Conservation (phyloP, 805 yeast species). For the Starmera amethionina region DNA sequence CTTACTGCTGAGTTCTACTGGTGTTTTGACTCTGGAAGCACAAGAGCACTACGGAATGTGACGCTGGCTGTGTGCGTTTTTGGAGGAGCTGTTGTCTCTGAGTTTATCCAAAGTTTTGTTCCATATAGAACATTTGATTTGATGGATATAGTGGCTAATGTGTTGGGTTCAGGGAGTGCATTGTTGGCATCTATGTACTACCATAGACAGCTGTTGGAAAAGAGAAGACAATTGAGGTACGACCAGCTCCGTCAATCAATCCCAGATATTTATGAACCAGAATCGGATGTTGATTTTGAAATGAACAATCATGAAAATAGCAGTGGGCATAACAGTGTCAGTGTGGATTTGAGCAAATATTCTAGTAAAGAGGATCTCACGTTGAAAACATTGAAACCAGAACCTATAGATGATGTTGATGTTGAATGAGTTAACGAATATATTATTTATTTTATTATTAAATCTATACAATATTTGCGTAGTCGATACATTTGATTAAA, state of each 20-base stretch:
- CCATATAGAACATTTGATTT: conserved; percentile 39
- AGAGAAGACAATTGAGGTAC: conserved; percentile 13
- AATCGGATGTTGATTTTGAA: conserved; percentile 12
- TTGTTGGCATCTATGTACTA: conserved; percentile 7
- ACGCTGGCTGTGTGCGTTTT: conserved; percentile 35
- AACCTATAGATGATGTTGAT: conserved; percentile 13
- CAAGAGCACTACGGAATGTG: conserved; percentile 22
- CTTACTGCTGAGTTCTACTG: conserved; percentile 41
- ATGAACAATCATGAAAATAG: conserved; percentile 11
- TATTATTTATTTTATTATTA: too few species aligned
- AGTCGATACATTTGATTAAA: too few species aligned
- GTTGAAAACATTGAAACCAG: conserved; percentile 11
- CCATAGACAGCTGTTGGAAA: conserved; percentile 15
- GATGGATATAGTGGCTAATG: conserved; percentile 32
- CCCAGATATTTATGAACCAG: conserved; percentile 8
- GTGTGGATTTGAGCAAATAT: conserved; percentile 13
- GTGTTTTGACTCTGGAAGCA: conserved; percentile 28
- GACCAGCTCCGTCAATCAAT: conserved; percentile 17
- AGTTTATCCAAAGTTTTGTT: conserved; percentile 36
- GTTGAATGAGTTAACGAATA: conserved; percentile 9
- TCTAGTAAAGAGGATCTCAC: conserved; percentile 14
- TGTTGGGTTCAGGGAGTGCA: conserved; percentile 19
- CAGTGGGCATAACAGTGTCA: conserved; percentile 2
- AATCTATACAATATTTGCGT: too few species aligned
- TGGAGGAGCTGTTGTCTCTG: conserved; percentile 39